A percentile compares a stretch with the other conserved stretches of the same genome.
Evolutionary conservation across 768 basidiomycete genomes (phyloP).

Genomic region (Mycena rebaudengoi): DNA sequence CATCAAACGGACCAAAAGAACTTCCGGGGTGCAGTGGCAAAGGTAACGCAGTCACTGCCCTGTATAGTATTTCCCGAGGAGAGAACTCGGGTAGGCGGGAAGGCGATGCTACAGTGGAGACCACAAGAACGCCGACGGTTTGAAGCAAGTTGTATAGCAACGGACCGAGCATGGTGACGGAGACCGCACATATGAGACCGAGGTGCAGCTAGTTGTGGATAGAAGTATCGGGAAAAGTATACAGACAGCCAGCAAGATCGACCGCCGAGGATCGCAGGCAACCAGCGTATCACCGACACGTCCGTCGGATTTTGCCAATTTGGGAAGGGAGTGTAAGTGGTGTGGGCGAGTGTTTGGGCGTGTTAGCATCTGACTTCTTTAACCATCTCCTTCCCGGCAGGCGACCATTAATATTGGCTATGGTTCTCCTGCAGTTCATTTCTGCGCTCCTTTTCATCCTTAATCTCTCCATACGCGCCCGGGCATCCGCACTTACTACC

Average conservation of each 20-base stretch:
- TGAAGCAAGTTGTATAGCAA: slow-evolving; percentile 6
- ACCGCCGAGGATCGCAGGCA: no score
- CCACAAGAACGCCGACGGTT: background rate
- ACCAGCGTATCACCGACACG: background rate
- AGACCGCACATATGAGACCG: no score
- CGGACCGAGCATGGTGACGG: slow-evolving; percentile 11
- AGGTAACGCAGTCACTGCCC: no score
- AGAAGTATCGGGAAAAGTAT: no score
- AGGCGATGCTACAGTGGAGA: background rate
- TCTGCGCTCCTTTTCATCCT: slow-evolving; percentile 46
- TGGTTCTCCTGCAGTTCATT: slow-evolving; percentile 40
- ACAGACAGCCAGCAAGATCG: no score
- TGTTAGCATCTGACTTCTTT: background rate
- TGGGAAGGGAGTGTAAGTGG: slow-evolving; percentile 5
- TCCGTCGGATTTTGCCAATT: background rate
- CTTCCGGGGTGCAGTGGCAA: no score
- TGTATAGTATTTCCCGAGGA: no score
- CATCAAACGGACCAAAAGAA: no score
- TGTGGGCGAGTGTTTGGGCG: no score
- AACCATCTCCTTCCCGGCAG: background rate
- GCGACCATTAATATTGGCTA: no score
- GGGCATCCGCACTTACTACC: slow-evolving; percentile 81
- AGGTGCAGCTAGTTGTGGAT: no score
- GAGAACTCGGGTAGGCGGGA: background rate
- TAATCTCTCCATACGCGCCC: slow-evolving; percentile 41